Evolutionary conservation across 192 early-diverging fungal species (phyloP), one percentile per base, ranked within the genome.

Genomic region (Linnemannia hyalina): DNA sequence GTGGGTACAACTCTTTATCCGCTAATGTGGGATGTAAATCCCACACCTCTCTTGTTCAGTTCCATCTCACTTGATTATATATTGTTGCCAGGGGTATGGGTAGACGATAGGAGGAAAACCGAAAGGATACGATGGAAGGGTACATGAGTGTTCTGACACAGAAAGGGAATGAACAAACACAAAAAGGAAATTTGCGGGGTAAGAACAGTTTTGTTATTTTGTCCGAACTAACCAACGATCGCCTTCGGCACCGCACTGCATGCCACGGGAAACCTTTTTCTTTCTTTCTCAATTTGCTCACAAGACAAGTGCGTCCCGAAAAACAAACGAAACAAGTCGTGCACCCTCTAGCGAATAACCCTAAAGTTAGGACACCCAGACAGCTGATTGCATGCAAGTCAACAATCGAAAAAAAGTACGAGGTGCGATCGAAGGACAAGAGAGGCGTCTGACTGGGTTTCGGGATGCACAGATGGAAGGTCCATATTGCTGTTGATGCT

Each of bases 101-200:
- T n/a, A n/a, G n/a, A n/a, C n/a, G n/a, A n/a, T n/a, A n/a, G n/a
- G 18, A 52, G 18, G 18, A 22, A 52, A 15, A 46, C 10, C 44
- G 44, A 46, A 32, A 65, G 32, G n/a, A 8, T 26, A 57, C 22
- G 9, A 32, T 52, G 16, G 18, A 52, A n/a, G 44, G 73, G 41
- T 74, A 18, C 29, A 69, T 18, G 5, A 32, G 49, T 52, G 49
- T 52, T 32, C 38, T 6, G 5, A 42, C n/a, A n/a, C 69, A 70
- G 46, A 6, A 49, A 72, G 47, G 68, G 22, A 76, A 68, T 32
- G 57, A 49, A 49, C 15, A 35, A 9, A 38, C 36, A 74, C 42
- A 16, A 74, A 52, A 70, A 73, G 76, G 44, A 55, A 42, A 38
- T 32, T 60, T 35, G 77, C 16, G 77, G 76, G 69, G 18, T 6